Conservation (phyloP, 257 asterid genomes). For the Solanum sitiens region DNA sequence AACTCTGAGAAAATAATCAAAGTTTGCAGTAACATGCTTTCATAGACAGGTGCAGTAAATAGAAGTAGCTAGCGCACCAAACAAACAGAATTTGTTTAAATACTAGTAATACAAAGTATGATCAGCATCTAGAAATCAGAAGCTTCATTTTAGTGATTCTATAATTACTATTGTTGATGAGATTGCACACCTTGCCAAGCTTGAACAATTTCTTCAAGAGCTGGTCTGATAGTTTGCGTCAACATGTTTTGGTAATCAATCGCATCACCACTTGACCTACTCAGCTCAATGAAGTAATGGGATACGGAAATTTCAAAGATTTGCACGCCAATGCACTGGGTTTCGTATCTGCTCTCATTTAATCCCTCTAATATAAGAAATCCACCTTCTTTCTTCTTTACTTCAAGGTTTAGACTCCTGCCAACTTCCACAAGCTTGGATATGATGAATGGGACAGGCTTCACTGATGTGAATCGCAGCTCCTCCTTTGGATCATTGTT, state of each 20-base stretch:
- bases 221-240: constrained; percentile 16
- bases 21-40: background rate
- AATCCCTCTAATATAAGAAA: constrained; percentile 29
- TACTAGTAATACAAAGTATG: background rate
- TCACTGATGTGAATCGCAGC: constrained; percentile 42
- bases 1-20: background rate
- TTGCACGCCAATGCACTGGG: constrained; percentile 24
- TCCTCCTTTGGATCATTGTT: constrained; percentile 49
- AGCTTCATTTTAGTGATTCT: background rate
- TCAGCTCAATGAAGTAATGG: constrained; percentile 57
- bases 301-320: constrained; percentile 44
- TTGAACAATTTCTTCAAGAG: constrained; percentile 36
- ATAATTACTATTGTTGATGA: background rate
- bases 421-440: constrained; percentile 54
- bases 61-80: background rate
- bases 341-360: constrained; percentile 17
- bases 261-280: constrained; percentile 43
- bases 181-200: constrained; percentile 44
- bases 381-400: constrained; percentile 38
- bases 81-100: background rate
- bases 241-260: constrained; percentile 42
- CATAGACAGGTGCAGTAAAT: background rate
- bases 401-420: constrained; percentile 18
- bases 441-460: constrained; percentile 27
- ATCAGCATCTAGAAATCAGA: background rate